Evolutionary conservation across 495 filamentous ascomycete genomes (phyloP), one percentile per base, ranked within the genome.

Genomic region (Xanthoparmelia taractica): DNA sequence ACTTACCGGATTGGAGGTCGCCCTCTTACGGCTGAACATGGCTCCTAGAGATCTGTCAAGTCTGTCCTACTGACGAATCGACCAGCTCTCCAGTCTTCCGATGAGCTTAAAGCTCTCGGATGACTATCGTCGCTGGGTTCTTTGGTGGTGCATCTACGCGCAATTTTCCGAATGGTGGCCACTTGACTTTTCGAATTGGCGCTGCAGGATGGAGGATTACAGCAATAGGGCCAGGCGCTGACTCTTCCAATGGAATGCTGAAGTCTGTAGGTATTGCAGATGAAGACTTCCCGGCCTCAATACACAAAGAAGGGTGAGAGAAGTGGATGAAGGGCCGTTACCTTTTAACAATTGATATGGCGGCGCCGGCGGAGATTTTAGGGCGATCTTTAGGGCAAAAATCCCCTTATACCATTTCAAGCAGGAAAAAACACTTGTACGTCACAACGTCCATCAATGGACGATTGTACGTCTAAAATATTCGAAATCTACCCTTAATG

Each of bases 21-120:
- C 73, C 72, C 78, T 81, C 73, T 79, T 82, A 69, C 77, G 78
- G 61, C 75, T 72, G 65, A 84, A 84, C 80, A 84, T 84, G 71
- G 45, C 61, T 63, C 38, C 43, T 40, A 8, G n/a, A 48, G 25
- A 13, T 58, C 37, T 27, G 45, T 54, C 27, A 17, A 54, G 50
- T 33, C 50, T 54, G 50, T 7, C 27, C 17, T 20, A 54, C 17
- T 33, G 50, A 33, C 50, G 29, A 54, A 29, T 54, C 50, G 50
- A 54, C 17, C 29, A 54, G 29, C 17, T 23, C 29, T 33, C 17
- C 27, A 54, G 7, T 20, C 2, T 8, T 11, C 0, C 29, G 50
- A 54, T 54, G 50, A 54, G 17, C 50, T 20, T 54, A 13, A 34
- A 29, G 8, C 17, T 58, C 61, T 36, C 23, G 13, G 48, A 48